These are phyloP conservation scores for Sclerotinia subarctica DNA, from an alignment of 2,329 filamentous ascomycete genomes.

Conservation along the genomic window DNA sequence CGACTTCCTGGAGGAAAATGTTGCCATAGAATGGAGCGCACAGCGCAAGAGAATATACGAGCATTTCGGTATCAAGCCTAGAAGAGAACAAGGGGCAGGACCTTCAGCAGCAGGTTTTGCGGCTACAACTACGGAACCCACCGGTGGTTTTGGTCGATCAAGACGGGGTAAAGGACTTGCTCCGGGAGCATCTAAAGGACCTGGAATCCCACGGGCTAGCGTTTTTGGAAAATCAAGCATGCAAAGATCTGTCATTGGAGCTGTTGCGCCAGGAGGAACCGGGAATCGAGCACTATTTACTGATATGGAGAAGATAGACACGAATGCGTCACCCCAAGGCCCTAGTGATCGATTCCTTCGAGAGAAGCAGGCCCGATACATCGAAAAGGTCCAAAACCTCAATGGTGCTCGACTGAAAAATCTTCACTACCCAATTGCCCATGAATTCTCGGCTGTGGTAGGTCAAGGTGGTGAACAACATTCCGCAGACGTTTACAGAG, in stretches of 20 bases:
- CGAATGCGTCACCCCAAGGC: conserved; percentile 44
- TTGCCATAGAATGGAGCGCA: conserved; percentile 92
- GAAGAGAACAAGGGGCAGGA: conserved; percentile 43
- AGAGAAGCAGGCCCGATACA: conserved; percentile 80
- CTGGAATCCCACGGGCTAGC: conserved; percentile 45
- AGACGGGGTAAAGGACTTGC: conserved; percentile 48
- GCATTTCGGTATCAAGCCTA: conserved; percentile 82
- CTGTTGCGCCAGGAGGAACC: conserved; percentile 63
- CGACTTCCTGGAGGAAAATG: conserved; percentile 87
- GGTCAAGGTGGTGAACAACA: conserved; percentile 66
- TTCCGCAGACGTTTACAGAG: conserved; percentile 71
- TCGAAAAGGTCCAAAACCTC: conserved; percentile 73
- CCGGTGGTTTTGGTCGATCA: conserved; percentile 58
- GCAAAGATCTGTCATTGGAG: conserved; percentile 83
- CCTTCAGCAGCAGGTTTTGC: conserved; percentile 32
- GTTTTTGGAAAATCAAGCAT: conserved; percentile 68
- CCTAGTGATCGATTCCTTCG: conserved; percentile 73
- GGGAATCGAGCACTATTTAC: conserved; percentile 62
- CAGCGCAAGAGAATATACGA: conserved; percentile 92
- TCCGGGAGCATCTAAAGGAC: conserved; percentile 36
- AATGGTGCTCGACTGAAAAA: conserved; percentile 69
- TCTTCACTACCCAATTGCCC: conserved; percentile 67
- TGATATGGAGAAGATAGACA: conserved; percentile 59
- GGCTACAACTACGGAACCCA: conserved; percentile 42
- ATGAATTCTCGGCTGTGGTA: conserved; percentile 74